These are phyloP conservation scores for Francoa sonchifolia DNA, from an alignment of 441 rosid genomes.

Conservation along the genomic window DNA sequence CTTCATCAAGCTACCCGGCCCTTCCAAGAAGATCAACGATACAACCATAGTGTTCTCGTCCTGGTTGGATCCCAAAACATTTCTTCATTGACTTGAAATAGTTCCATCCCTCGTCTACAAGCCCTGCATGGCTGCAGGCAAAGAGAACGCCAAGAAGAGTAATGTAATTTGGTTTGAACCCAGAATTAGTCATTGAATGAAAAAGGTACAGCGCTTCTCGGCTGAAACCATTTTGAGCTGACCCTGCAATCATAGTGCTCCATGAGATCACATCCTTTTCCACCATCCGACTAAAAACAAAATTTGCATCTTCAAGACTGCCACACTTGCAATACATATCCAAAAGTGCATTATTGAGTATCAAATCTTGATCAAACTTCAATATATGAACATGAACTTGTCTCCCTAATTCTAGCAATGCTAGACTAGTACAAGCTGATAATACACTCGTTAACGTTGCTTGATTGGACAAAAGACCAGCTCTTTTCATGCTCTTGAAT, in stretches of 20 bases:
- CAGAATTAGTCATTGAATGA: slow-evolving; percentile 29
- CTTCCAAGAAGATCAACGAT: slow-evolving; percentile 61
- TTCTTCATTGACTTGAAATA: slow-evolving; percentile 45
- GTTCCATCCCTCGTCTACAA: slow-evolving; percentile 47
- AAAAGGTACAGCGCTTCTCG: slow-evolving; percentile 39
- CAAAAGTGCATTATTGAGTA: slow-evolving; percentile 50
- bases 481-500: slow-evolving; percentile 37
- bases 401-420: slow-evolving; percentile 41
- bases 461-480: slow-evolving; percentile 35
- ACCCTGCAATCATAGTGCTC: slow-evolving; percentile 65
- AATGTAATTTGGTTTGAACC: slow-evolving; percentile 53
- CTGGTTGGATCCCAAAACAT: slow-evolving; percentile 37
- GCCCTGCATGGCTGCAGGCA: slow-evolving; percentile 61
- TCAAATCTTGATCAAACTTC: slow-evolving; percentile 30
- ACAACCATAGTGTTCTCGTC: slow-evolving; percentile 67
- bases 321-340: slow-evolving; percentile 64
- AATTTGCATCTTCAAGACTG: slow-evolving; percentile 38
- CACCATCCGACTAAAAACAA: slow-evolving; percentile 36
- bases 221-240: slow-evolving; percentile 38
- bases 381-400: slow-evolving; percentile 33
- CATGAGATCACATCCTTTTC: slow-evolving; percentile 49
- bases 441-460: slow-evolving; percentile 52
- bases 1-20: slow-evolving; percentile 57
- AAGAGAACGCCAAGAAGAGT: slow-evolving; percentile 72
- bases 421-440: slow-evolving; percentile 41